Evolutionary conservation across 2,329 filamentous ascomycete species (phyloP), one percentile per base, ranked within the genome.

Genomic region (Botrytis galanthina): DNA sequence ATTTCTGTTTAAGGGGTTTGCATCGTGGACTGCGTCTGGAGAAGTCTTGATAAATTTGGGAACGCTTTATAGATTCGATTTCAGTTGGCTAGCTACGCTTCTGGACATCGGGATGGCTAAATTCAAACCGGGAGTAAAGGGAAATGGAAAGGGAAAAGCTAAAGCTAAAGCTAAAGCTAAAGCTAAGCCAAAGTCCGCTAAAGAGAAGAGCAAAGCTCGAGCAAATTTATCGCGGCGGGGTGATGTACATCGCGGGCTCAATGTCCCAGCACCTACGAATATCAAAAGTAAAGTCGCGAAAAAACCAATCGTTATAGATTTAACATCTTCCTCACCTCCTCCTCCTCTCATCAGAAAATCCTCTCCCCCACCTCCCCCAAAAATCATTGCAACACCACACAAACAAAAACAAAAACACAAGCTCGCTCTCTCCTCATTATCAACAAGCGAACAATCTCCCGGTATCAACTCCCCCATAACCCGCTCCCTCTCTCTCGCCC

Each of bases 271-370:
- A 2, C 42, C 44, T 37, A 26, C 12, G 1, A 9, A 22, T 29
- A 20, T 8, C 6, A 48, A 44, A 3, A n/a, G 12, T n/a, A n/a
- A 3, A 48, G 62, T 7, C 3, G 46, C 22, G 48, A 51, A 51
- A 20, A 18, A n/a, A 6, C 46, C 26, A 10, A 54, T 67, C 35
- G 3, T 67, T 5, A 54, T 54, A 54, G 64, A 67, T 54, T 39
- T 67, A 9, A 67, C 64, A 8, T 67, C 64, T 9, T 67, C 63
- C 5, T 67, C 64, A 20, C 46, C 64, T 37, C 63, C 63, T n/a
- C 44, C 44, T 2, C 44, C 22, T 18, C 44, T 10, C 37, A 8
- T 5, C 5, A 29, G n/a, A 4, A 37, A 7, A 10, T 0, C 12
- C 14, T 20, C 44, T 26, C 26, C 44, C 9, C 14, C 22, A 0